Evolutionary conservation across 805 yeast genomes (phyloP).

Genomic region (Pichia paraexigua): DNA sequence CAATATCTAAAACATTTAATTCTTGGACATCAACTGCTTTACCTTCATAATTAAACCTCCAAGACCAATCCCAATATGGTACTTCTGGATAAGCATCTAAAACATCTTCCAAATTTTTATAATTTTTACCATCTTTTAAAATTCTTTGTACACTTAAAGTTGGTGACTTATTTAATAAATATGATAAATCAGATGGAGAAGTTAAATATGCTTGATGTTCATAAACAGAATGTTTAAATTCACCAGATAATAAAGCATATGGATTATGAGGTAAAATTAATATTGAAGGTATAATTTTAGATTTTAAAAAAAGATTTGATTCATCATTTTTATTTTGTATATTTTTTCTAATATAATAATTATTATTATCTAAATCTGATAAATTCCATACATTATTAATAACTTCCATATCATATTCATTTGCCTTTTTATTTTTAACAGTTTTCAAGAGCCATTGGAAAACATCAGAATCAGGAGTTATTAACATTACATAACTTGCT

Average conservation of each 20-base stretch:
- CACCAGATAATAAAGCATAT: constrained; percentile 46
- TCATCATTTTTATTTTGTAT: constrained; percentile 6
- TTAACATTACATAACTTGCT: constrained; percentile 49
- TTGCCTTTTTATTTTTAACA: constrained; percentile 18
- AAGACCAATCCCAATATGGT: constrained; percentile 15
- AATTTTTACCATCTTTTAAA: neutral
- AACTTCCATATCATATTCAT: constrained; percentile 52
- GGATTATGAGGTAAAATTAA: constrained; percentile 42
- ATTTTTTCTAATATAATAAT: constrained; percentile 1
- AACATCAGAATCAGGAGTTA: constrained; percentile 35
- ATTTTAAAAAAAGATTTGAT: neutral
- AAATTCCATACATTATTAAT: constrained; percentile 32
- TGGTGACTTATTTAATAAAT: constrained; percentile 8
- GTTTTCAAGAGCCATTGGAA: constrained; percentile 20
- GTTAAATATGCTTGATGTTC: constrained; percentile 34
- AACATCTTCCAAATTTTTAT: constrained; percentile 9
- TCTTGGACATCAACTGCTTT: neutral
- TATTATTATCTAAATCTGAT: constrained; percentile 12
- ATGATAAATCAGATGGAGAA: constrained; percentile 36
- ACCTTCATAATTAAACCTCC: constrained; percentile 10
- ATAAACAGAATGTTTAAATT: constrained; percentile 29
- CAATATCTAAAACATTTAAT: neutral
- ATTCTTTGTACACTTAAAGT: constrained; percentile 10
- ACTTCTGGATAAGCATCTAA: constrained; percentile 6
- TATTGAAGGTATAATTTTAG: constrained; percentile 20